Conservation (phyloP, 2,329 filamentous ascomycete genomes). For the Pseudonectria foliicola region DNA sequence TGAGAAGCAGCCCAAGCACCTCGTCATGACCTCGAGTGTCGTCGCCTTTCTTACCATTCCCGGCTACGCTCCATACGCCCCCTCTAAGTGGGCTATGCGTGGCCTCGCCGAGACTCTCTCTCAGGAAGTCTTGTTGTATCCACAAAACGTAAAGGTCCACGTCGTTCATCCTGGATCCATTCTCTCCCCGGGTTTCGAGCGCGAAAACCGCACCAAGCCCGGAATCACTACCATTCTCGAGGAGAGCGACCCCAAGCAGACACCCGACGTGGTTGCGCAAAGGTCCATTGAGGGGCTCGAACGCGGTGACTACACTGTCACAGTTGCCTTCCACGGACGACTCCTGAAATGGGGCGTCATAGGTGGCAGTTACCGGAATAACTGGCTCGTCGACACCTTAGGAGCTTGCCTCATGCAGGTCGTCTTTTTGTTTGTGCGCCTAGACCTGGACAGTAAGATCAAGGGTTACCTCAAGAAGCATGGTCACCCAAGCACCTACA, state of each 20-base stretch:
- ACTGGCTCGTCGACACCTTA: conserved; percentile 52
- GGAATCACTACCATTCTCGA: conserved; percentile 73
- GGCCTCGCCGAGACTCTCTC: conserved; percentile 75
- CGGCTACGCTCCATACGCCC: conserved; percentile 79
- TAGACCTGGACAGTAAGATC: conserved; percentile 52
- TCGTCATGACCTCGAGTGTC: conserved; percentile 81
- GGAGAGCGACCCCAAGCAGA: conserved; percentile 72
- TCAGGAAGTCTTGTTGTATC: conserved; percentile 82
- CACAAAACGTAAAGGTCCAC: conserved; percentile 72
- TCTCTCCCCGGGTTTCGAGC: conserved; percentile 62
- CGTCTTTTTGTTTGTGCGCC: conserved; percentile 51
- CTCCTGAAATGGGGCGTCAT: conserved; percentile 60
- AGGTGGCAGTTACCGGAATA: conserved; percentile 51
- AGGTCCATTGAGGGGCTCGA: conserved; percentile 68
- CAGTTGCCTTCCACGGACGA: conserved; percentile 64
- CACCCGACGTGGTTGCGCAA: conserved; percentile 68
- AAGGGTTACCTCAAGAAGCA: conserved; percentile 48
- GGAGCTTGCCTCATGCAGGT: conserved; percentile 46
- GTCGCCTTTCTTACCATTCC: conserved; percentile 68
- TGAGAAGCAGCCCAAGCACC: conserved; percentile 55
- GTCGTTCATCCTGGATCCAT: conserved; percentile 83
- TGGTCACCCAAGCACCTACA: conserved; percentile 49
- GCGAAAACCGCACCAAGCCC: conserved; percentile 75
- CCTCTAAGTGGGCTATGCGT: conserved; percentile 78
- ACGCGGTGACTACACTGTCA: conserved; percentile 70